Conservation (phyloP, 192 early-diverging fungal species). For the Bifiguratus adelaidae region DNA sequence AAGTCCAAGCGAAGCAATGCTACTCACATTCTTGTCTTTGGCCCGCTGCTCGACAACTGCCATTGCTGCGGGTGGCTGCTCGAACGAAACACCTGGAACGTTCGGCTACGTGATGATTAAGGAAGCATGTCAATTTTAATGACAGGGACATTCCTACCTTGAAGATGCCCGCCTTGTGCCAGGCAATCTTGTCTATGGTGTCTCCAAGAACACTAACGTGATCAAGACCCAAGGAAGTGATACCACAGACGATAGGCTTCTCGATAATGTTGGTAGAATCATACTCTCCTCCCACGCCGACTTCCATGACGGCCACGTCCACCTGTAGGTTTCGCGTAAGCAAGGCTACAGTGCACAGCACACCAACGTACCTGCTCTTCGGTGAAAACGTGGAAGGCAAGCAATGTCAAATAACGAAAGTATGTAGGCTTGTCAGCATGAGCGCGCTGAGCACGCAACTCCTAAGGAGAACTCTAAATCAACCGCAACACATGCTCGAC, state of each 20-base stretch:
- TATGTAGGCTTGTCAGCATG: constrained; percentile 61
- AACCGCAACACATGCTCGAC: too few species aligned
- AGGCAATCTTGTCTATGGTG: constrained; percentile 67
- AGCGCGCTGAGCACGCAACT: not conserved
- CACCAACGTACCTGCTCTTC: constrained; percentile 40
- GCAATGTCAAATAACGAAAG: constrained; percentile 82
- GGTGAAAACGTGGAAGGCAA: constrained; percentile 86
- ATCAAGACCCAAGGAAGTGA: constrained; percentile 72
- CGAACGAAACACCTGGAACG: constrained; percentile 61
- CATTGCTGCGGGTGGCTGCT: constrained; percentile 60
- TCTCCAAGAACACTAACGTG: constrained; percentile 59
- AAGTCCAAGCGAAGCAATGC: constrained; percentile 4
- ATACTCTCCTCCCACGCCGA: constrained; percentile 77
- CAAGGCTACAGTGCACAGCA: not conserved
- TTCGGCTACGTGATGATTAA: constrained; percentile 15
- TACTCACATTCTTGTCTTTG: constrained; percentile 47
- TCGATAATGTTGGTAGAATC: constrained; percentile 75
- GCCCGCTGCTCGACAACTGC: constrained; percentile 58
- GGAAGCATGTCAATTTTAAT: not conserved
- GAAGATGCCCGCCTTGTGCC: constrained; percentile 81
- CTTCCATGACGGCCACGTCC: constrained; percentile 73
- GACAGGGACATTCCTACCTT: constrained; percentile 32
- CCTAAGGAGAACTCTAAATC: too few species aligned
- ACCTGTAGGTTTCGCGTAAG: constrained; percentile 21
- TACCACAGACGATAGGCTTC: constrained; percentile 65